These are phyloP conservation scores for Heritiera fomes DNA, from an alignment of 345 rosid species.

Conservation along the genomic window DNA sequence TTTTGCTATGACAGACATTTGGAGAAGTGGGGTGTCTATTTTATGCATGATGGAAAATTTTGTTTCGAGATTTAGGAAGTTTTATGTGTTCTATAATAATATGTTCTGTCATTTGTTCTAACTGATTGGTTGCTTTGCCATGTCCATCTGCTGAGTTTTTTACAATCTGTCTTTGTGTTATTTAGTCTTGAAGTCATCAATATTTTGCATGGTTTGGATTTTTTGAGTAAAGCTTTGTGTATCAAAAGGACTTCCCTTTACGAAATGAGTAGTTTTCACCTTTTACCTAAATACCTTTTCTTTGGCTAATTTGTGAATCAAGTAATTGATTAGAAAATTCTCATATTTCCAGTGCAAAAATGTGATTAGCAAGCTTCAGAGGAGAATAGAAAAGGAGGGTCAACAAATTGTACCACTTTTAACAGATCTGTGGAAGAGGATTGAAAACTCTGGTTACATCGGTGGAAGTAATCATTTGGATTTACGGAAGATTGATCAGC, in stretches of 20 bases:
- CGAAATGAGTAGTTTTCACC: background rate
- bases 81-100: background rate
- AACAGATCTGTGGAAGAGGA: conserved; percentile 86
- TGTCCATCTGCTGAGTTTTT: background rate
- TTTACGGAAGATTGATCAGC: conserved; percentile 83
- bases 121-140: conserved; percentile 4
- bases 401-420: conserved; percentile 91
- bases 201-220: background rate
- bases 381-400: conserved; percentile 92
- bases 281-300: background rate
- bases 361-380: conserved; percentile 86
- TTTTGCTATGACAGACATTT: background rate
- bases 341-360: conserved; percentile 73
- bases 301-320: conserved; percentile 2
- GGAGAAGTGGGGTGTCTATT: background rate
- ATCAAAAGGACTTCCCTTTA: background rate
- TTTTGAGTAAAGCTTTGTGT: background rate
- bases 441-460: conserved; percentile 58
- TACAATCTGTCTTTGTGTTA: background rate
- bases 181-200: background rate
- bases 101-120: conserved; percentile 18
- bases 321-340: conserved; percentile 24
- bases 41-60: background rate
- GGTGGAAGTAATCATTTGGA: conserved; percentile 74
- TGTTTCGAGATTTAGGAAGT: background rate